phyloP scores from a whole-genome alignment of 2,329 filamentous ascomycete species.

The Chrysoporthe austroafricana region DNA sequence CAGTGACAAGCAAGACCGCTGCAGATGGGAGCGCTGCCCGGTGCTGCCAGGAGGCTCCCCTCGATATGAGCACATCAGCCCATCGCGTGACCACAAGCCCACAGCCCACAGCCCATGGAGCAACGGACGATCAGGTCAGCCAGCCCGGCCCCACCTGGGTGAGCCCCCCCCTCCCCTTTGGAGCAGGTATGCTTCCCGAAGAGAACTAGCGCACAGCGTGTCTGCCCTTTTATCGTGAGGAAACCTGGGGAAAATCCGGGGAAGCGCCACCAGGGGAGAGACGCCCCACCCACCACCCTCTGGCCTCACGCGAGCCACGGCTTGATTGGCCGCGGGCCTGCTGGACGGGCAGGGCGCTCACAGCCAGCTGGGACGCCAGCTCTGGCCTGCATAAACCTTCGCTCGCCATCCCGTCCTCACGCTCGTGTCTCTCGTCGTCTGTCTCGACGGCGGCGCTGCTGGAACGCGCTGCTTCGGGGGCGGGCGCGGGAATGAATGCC shows the following conservation, averaged over 20 bases:
- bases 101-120: conserved; percentile 1
- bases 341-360: background rate
- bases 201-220: background rate
- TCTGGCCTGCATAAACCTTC: too few species aligned
- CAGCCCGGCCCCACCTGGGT: conserved; percentile 3
- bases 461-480: conserved; percentile 8
- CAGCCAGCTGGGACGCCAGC: too few species aligned
- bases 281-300: conserved; percentile 15
- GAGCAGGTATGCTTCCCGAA: background rate
- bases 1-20: too few species aligned
- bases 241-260: conserved; percentile 29
- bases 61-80: conserved; percentile 10
- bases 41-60: background rate
- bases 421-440: too few species aligned
- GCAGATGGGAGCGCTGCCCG: too few species aligned
- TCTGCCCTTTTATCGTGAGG: background rate
- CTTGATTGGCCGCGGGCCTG: background rate
- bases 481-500: background rate
- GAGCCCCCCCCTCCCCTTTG: background rate
- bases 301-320: background rate
- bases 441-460: background rate
- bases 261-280: conserved; percentile 18
- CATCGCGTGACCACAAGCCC: conserved; percentile 25
- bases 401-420: too few species aligned
- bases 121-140: conserved; percentile 15